Evolutionary conservation across 176 grass and related monocot genomes (phyloP).

Genomic region (Pontederia paniculata): DNA sequence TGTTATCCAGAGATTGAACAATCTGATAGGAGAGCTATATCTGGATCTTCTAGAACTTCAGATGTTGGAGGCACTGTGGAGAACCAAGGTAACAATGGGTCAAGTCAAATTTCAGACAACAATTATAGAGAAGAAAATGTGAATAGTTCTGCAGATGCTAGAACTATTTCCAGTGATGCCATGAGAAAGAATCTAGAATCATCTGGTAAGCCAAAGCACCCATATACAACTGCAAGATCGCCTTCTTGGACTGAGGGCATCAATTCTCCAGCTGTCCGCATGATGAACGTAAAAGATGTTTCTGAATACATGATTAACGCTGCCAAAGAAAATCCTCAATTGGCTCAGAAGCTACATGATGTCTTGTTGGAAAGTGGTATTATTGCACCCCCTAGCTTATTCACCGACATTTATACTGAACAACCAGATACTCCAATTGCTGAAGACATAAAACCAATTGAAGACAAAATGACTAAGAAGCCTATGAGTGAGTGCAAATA

Average conservation of each 20-base stretch:
- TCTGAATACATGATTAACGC: slow-evolving; percentile 99
- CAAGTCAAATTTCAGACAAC: slow-evolving; percentile 1
- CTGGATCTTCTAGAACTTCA: slow-evolving; percentile 8
- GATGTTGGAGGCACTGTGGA: slow-evolving; percentile 38
- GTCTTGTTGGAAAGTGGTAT: slow-evolving; percentile 95
- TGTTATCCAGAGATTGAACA: slow-evolving; percentile 23
- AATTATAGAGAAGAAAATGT: neutral
- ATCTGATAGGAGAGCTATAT: neutral
- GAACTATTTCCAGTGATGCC: neutral
- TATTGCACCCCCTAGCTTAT: slow-evolving; percentile 76
- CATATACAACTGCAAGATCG: slow-evolving; percentile 5
- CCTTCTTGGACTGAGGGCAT: slow-evolving; percentile 28
- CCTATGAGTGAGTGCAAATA: neutral
- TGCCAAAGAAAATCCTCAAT: slow-evolving; percentile 90
- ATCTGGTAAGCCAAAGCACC: slow-evolving; percentile 9
- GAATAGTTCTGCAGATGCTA: neutral
- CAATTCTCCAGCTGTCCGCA: slow-evolving; percentile 40
- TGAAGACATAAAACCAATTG: slow-evolving; percentile 11
- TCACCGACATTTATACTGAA: slow-evolving; percentile 72
- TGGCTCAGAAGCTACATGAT: slow-evolving; percentile 88
- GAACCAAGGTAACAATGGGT: slow-evolving; percentile 32
- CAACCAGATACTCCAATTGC: slow-evolving; percentile 36
- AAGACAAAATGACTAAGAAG: slow-evolving; percentile 37
- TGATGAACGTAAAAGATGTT: slow-evolving; percentile 96
- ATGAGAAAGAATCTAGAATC: slow-evolving; percentile 10